These are phyloP conservation scores for Cajanus cajan DNA, from an alignment of 306 rosid genomes.

Conservation along the genomic window DNA sequence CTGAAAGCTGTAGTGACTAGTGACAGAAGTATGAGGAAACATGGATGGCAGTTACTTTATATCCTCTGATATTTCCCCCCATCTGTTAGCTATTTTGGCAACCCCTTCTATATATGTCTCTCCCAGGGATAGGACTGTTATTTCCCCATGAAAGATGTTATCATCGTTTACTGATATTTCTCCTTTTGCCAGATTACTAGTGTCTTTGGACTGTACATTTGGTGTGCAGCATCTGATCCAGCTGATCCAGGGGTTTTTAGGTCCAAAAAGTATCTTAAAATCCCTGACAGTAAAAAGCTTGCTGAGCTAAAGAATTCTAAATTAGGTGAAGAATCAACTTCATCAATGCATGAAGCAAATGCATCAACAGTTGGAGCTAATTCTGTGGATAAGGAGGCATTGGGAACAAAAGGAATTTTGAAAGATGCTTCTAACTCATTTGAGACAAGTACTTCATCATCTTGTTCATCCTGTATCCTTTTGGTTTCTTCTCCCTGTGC, in stretches of 20 bases:
- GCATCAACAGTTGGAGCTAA: conserved; percentile 44
- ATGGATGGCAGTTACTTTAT: no score
- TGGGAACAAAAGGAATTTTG: conserved; percentile 40
- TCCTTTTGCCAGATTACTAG: conserved; percentile 63
- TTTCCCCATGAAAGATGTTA: background rate
- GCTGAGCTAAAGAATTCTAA: conserved; percentile 53
- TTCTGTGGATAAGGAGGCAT: conserved; percentile 45
- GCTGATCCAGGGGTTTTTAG: conserved; percentile 85
- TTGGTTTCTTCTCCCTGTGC: conserved; percentile 65
- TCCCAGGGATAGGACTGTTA: background rate
- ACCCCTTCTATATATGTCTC: background rate
- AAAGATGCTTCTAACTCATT: conserved; percentile 35
- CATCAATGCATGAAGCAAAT: conserved; percentile 55
- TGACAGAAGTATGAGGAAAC: background rate
- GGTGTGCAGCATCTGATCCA: conserved; percentile 95
- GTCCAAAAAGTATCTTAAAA: conserved; percentile 71
- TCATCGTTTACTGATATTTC: conserved; percentile 27
- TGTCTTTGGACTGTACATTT: conserved; percentile 78
- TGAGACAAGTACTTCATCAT: conserved; percentile 33
- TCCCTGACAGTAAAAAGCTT: conserved; percentile 46
- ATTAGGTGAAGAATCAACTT: conserved; percentile 62
- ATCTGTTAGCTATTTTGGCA: background rate
- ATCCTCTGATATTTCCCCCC: background rate
- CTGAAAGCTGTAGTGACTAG: background rate
- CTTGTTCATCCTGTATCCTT: conserved; percentile 45